phyloP scores from a whole-genome alignment of 495 filamentous ascomycete species.

The Thermothielavioides terrestris region DNA sequence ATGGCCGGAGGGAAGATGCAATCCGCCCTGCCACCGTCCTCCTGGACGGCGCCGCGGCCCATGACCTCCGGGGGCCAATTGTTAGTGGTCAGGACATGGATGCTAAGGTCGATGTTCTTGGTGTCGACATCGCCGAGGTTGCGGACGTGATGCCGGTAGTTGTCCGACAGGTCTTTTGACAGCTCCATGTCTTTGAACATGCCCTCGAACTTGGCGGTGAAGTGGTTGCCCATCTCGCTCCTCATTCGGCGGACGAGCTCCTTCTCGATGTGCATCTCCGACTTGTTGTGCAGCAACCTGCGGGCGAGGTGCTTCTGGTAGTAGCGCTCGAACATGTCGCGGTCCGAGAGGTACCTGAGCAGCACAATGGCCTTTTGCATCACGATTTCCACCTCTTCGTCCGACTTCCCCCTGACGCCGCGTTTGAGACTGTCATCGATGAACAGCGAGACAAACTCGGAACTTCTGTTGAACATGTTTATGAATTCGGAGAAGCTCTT shows the following conservation, averaged over 20 bases:
- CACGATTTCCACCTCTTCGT: conserved; percentile 75
- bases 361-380: conserved; percentile 86
- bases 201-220: conserved; percentile 83
- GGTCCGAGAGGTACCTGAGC: conserved; percentile 77
- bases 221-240: conserved; percentile 85
- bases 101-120: conserved; percentile 64
- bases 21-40: conserved; percentile 44
- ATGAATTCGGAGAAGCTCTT: conserved; percentile 85
- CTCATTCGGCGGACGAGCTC: conserved; percentile 97
- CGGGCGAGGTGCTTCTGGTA: conserved; percentile 95
- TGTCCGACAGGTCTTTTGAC: conserved; percentile 72
- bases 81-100: conserved; percentile 83
- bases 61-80: conserved; percentile 90
- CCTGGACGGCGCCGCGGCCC: conserved; percentile 35
- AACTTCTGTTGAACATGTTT: conserved; percentile 70
- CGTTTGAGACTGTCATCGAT: conserved; percentile 96
- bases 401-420: conserved; percentile 86
- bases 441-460: conserved; percentile 92
- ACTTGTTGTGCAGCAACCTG: conserved; percentile 75
- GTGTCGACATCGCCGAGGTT: conserved; percentile 55
- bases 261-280: conserved; percentile 79
- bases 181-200: conserved; percentile 98
- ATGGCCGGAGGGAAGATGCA: conserved; percentile 70
- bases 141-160: conserved; percentile 61
- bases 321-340: conserved; percentile 94